Conservation (phyloP, 805 yeast species). For the Wickerhamomyces bovis region DNA sequence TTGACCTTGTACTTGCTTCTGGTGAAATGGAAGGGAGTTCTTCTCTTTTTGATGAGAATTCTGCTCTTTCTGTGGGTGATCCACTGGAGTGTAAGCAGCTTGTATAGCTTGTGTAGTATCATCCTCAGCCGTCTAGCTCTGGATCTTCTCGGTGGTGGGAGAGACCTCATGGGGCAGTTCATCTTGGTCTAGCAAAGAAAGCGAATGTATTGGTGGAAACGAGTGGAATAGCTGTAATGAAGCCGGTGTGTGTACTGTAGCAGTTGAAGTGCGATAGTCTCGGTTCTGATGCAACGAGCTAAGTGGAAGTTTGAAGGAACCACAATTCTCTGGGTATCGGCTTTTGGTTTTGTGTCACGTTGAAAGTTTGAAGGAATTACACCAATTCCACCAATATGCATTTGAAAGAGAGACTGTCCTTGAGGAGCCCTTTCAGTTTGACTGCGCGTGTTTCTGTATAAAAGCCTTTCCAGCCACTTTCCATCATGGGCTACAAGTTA, state of each 20-base stretch:
- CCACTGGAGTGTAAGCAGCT: constrained; percentile 13
- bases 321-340: no score
- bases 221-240: no score
- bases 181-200: neutral
- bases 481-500: neutral
- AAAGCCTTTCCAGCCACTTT: no score
- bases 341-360: no score
- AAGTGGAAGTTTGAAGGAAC: no score
- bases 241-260: neutral
- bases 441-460: no score
- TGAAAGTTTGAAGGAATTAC: no score
- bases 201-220: no score
- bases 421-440: no score
- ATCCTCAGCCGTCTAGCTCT: constrained; percentile 13
- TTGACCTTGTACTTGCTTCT: constrained; percentile 20
- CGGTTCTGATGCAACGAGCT: neutral
- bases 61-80: constrained; percentile 6
- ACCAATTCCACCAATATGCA: no score
- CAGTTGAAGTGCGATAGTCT: neutral
- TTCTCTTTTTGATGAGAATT: constrained; percentile 14
- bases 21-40: constrained; percentile 20
- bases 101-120: constrained; percentile 12
- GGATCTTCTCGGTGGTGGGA: constrained; percentile 24
- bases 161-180: constrained; percentile 17
- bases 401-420: no score